Evolutionary conservation across 2,329 filamentous ascomycete species (phyloP), one percentile per base, ranked within the genome.

Genomic region (Fusarium fracticaudum): DNA sequence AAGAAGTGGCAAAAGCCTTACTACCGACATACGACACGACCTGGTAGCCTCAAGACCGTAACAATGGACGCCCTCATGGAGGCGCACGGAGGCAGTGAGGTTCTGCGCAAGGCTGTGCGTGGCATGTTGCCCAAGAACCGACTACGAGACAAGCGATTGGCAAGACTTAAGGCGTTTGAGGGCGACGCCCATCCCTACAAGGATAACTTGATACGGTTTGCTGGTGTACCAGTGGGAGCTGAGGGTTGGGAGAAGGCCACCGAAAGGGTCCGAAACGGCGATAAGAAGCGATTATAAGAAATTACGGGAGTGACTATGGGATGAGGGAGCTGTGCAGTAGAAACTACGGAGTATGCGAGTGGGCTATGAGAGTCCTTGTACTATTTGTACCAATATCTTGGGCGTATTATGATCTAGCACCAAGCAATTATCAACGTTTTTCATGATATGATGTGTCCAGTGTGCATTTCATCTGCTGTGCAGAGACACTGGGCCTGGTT

Each of bases 91-190:
- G 96, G 96, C 57, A 92, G 92, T 43, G 96, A 99, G 88, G 92
- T 99, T 43, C 84, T 99, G 81, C 89, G 94, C 79, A 93, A 95
- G 83, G 96, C 97, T 3, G 97, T 99, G 45, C 93, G 93, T 81
- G 97, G 97, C 55, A 99, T 99, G 96, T 84, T 99, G 84, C 96
- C 96, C 61, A 99, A 99, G 90, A 99, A 99, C 85, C 87, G 95
- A 79, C 85, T 99, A 80, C 87, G 96, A 78, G 95, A 98, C 82
- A 93, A 94, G 86, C 86, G 97, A 74, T 85, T 99, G 85, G 94
- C 92, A 43, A 88, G 96, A 77, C 85, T 99, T 81, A 99, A 98
- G 90, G 95, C 94, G 11, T 99, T 98, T 83, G 97, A 99, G 85
- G 95, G 96, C n/a, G 87, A 90, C 44, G 91, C 91, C 31, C 95